phyloP scores from a whole-genome alignment of 2,329 filamentous ascomycete species.

The Epicoccum sorghinum region DNA sequence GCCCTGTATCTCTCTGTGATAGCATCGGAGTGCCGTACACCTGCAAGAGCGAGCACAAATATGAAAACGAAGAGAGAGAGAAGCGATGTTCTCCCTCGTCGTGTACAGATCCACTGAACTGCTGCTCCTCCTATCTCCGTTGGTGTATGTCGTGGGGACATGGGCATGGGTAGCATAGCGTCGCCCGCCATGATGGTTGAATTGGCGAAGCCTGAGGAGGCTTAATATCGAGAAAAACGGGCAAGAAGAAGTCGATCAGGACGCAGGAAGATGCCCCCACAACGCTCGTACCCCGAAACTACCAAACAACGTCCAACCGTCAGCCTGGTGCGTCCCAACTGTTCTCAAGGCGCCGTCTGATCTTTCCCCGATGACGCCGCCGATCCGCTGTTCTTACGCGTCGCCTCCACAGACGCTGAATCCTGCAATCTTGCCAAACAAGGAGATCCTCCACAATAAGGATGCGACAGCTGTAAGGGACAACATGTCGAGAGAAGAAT shows the following conservation, averaged over 20 bases:
- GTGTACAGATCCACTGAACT: conserved; percentile 36
- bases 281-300: neutral
- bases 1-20: conserved; percentile 35
- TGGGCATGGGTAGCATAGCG: conserved; percentile 30
- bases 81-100: conserved; percentile 38
- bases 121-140: conserved; percentile 34
- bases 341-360: neutral
- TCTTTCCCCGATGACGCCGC: conserved; percentile 8
- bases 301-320: neutral
- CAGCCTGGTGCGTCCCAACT: neutral
- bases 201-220: neutral
- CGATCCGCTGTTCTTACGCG: conserved; percentile 14
- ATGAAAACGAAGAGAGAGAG: conserved; percentile 27
- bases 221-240: neutral
- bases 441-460: neutral
- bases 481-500: conserved; percentile 1
- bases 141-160: conserved; percentile 34
- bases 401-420: conserved; percentile 7
- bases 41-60: conserved; percentile 23
- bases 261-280: neutral
- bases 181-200: conserved; percentile 30
- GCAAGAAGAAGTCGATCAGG: neutral
- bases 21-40: conserved; percentile 21
- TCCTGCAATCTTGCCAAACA: conserved; percentile 9
- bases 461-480: neutral